phyloP scores from a whole-genome alignment of 306 rosid genomes.

The Casuarina cunninghamiana region DNA sequence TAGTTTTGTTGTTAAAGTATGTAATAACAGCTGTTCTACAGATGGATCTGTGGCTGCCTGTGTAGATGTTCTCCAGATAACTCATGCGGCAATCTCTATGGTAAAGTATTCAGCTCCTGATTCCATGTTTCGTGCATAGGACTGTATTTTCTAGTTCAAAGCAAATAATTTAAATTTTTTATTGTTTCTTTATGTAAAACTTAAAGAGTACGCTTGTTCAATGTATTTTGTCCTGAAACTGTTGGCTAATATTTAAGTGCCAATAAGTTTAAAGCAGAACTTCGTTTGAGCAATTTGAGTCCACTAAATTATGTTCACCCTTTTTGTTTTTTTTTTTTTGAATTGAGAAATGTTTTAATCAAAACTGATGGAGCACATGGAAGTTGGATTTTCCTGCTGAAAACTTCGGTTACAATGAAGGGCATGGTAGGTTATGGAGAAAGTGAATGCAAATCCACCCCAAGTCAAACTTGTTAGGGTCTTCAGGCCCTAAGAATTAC shows the following conservation, averaged over 20 bases:
- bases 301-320: not conserved
- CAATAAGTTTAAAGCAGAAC: not conserved
- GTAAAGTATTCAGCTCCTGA: slow-evolving; percentile 44
- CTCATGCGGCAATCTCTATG: slow-evolving; percentile 88
- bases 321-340: not conserved
- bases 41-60: slow-evolving; percentile 79
- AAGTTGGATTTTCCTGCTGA: not conserved
- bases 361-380: not conserved
- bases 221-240: not conserved
- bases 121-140: slow-evolving; percentile 8
- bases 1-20: slow-evolving; percentile 21
- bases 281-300: not conserved
- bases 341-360: not conserved
- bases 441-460: slow-evolving; percentile 1
- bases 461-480: slow-evolving; percentile 2
- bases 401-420: not conserved
- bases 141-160: not conserved
- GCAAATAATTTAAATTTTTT: not conserved
- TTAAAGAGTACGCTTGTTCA: not conserved
- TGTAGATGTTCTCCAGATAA: slow-evolving; percentile 89
- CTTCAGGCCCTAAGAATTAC: not conserved
- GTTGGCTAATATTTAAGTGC: not conserved
- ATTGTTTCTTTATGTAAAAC: not conserved
- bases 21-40: slow-evolving; percentile 40
- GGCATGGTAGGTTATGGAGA: not conserved